Evolutionary conservation across 1,284 basidiomycete genomes (phyloP).

Genomic region (Trichosporon sp.): DNA sequence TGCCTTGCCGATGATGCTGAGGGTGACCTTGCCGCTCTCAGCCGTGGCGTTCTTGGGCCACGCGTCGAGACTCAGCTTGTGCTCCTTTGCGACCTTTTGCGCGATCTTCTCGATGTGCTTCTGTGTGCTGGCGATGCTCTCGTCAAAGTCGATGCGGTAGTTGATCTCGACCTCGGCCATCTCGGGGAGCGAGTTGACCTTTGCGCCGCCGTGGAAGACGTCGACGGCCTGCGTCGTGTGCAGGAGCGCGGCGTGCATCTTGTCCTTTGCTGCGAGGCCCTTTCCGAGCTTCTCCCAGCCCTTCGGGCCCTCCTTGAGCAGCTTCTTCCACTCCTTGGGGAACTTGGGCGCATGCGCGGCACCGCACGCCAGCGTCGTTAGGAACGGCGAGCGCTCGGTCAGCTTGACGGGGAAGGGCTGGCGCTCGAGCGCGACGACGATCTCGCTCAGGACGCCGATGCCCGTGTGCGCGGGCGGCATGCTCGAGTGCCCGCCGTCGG

Average conservation of each 20-base stretch:
- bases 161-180: slow-evolving; percentile 41
- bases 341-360: slow-evolving; percentile 46
- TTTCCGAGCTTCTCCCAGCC: slow-evolving; percentile 44
- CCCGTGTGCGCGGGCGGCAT: slow-evolving; percentile 51
- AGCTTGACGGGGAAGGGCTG: slow-evolving; percentile 47
- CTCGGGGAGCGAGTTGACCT: slow-evolving; percentile 40
- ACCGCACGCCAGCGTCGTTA: slow-evolving; percentile 51
- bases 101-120: slow-evolving; percentile 32
- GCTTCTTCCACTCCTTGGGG: slow-evolving; percentile 32
- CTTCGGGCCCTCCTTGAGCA: slow-evolving; percentile 33
- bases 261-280: background rate
- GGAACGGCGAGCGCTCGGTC: slow-evolving; percentile 44
- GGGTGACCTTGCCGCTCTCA: slow-evolving; percentile 24
- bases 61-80: slow-evolving; percentile 25
- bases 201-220: slow-evolving; percentile 42
- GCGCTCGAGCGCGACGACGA: slow-evolving; percentile 48
- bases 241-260: slow-evolving; percentile 20
- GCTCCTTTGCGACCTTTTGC: slow-evolving; percentile 32
- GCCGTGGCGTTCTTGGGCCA: slow-evolving; percentile 2
- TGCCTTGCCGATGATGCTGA: slow-evolving; percentile 41
- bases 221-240: slow-evolving; percentile 44
- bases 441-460: slow-evolving; percentile 50
- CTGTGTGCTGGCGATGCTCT: slow-evolving; percentile 36
- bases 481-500: slow-evolving; percentile 50
- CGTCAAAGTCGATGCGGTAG: slow-evolving; percentile 48